Base-by-base conservation (phyloP, 495 filamentous ascomycete genomes). In the Umbilicaria muhlenbergii region DNA sequence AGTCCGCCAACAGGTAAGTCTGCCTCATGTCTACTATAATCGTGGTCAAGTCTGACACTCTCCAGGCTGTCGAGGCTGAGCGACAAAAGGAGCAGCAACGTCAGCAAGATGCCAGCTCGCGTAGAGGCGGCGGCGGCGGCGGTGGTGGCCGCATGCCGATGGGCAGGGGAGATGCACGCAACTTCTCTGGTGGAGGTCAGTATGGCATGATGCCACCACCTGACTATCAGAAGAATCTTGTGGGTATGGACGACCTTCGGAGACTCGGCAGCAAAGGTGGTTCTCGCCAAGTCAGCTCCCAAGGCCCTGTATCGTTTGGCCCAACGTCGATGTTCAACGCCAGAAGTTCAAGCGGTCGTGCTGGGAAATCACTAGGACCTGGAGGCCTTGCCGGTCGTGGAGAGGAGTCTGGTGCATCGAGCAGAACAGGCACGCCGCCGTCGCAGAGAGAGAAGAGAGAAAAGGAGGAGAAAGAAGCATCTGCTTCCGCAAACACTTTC, bases 181-280 rank as follows among this genome's bases (percentile, higher is more conserved):
- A 78, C 49, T 89, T 84, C 67, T 83, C 80, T 5, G 64, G 67
- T 36, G 63, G 61, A 50, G 76, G 73, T 45, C 75, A 72, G 51
- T 68, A 65, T 47, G 69, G 71, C 49, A 77, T 78, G 59, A 67
- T 70, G 46, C 77, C 77, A 50, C 77, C 77, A 2, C 72, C 73
- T 6, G 81, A 86, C 52, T 82, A 76, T 52, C 67, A 74, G 24
- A 74, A 73, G 49, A 93, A 84, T 64, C 80, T 79, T 47, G 80
- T 98, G 48, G 83, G 80, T 38, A 83, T 82, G 61, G 86, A 94
- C 47, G 91, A 98, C 56, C 77, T 98, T 15, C 75, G 81, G 38
- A 82, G 79, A 57, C 72, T 98, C 21, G 68, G 62, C 42, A 69
- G 65, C 52, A 76, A 80, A 57, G 68, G 67, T 32, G 69, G 74